phyloP scores from a whole-genome alignment of 2,329 filamentous ascomycete species.

The Monosporascus sp. region DNA sequence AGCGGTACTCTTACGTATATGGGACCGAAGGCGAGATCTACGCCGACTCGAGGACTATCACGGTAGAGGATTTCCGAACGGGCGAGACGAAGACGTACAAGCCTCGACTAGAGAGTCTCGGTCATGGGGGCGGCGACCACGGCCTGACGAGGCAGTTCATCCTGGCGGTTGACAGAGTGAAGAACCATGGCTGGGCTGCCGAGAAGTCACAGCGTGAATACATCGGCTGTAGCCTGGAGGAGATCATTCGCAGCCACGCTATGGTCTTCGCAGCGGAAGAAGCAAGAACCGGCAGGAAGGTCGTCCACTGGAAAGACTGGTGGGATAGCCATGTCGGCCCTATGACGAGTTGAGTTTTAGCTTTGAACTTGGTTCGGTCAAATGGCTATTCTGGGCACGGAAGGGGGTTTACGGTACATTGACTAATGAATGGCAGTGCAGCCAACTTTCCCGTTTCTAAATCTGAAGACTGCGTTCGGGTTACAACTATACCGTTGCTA shows the following conservation, averaged over 20 bases:
- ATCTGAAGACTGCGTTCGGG: too few relatives aligned
- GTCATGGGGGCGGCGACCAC: constrained; percentile 72
- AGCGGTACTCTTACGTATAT: constrained; percentile 80
- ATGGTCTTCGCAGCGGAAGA: constrained; percentile 94
- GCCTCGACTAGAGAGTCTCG: constrained; percentile 55
- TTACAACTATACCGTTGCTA: too few relatives aligned
- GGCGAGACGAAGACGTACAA: constrained; percentile 49
- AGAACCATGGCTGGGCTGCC: constrained; percentile 62
- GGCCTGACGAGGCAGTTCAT: constrained; percentile 81
- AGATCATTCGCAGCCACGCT: constrained; percentile 83
- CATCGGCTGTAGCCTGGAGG: constrained; percentile 79
- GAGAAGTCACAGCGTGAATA: constrained; percentile 67
- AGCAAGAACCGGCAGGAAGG: constrained; percentile 62
- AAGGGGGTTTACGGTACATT: too few relatives aligned
- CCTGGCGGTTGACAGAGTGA: constrained; percentile 72
- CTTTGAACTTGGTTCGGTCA: not conserved
- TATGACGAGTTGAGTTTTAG: constrained; percentile 2
- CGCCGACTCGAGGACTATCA: constrained; percentile 76
- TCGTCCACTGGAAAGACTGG: constrained; percentile 73
- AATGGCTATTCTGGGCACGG: too few relatives aligned
- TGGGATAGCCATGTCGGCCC: constrained; percentile 55
- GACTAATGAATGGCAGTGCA: too few relatives aligned
- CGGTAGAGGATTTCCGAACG: constrained; percentile 65
- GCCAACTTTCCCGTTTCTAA: too few relatives aligned
- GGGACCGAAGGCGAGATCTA: constrained; percentile 80